Percentiles rank a stretch among this genome's conserved stretches.
phyloP scores from a whole-genome alignment of 495 filamentous ascomycete species.

The Hypoxylon perforatum region DNA sequence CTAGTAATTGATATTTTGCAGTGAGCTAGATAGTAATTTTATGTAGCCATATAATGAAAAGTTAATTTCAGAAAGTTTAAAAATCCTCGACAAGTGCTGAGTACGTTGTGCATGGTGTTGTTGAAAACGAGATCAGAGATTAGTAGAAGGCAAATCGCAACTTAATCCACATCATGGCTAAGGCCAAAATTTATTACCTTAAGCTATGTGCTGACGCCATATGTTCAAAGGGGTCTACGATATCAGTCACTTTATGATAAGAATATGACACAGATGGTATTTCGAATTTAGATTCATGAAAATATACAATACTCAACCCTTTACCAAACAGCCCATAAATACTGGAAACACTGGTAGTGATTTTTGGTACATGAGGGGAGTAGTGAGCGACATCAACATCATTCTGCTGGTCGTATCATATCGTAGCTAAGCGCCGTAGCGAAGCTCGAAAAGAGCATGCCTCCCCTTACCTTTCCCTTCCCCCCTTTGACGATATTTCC shows the following conservation, averaged over 20 bases:
- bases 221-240: background rate
- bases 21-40: background rate
- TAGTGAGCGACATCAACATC: slow-evolving; percentile 39
- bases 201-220: too few relatives aligned
- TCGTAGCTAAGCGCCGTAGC: slow-evolving; percentile 2
- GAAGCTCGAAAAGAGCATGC: slow-evolving; percentile 10
- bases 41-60: background rate
- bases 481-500: background rate
- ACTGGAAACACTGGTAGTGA: slow-evolving; percentile 19
- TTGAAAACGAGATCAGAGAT: background rate
- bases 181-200: too few relatives aligned
- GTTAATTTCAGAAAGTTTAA: background rate
- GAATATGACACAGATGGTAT: background rate
- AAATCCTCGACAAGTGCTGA: too few relatives aligned
- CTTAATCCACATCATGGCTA: background rate
- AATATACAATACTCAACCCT: slow-evolving; percentile 15
- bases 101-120: too few relatives aligned
- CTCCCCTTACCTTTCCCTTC: slow-evolving; percentile 1
- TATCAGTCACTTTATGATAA: background rate
- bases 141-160: background rate
- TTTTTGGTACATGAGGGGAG: slow-evolving; percentile 46
- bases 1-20: background rate
- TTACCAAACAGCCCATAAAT: slow-evolving; percentile 4
- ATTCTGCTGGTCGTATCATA: slow-evolving; percentile 20
- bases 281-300: slow-evolving; percentile 22